Conservation (phyloP, 2,329 filamentous ascomycete species). For the Alternaria conjuncta region DNA sequence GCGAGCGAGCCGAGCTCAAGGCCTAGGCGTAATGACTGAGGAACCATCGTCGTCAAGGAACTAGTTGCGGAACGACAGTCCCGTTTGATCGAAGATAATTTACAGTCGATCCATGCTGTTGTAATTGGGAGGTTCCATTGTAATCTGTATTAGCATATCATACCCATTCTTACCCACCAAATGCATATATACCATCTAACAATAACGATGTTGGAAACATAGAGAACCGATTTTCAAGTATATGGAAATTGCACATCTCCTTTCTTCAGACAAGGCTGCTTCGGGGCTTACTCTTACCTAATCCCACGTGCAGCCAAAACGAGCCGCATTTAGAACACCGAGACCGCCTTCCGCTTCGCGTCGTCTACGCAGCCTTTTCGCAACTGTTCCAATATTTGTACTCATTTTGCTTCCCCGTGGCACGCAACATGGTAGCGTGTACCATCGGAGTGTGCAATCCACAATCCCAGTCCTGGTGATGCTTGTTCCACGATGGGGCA, state of each 20-base stretch:
- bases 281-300: neutral
- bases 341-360: neutral
- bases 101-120: neutral
- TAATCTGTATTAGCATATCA: neutral
- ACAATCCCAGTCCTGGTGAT: too few relatives aligned
- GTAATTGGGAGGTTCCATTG: slow-evolving; percentile 1
- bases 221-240: neutral
- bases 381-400: too few relatives aligned
- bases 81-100: too few relatives aligned
- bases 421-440: neutral
- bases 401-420: too few relatives aligned
- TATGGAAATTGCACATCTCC: neutral
- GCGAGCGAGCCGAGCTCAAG: slow-evolving; percentile 9
- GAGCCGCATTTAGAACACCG: neutral
- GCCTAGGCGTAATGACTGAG: slow-evolving; percentile 17
- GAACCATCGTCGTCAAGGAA: neutral
- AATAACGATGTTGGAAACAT: neutral
- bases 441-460: neutral
- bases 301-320: neutral
- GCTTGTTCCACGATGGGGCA: too few relatives aligned
- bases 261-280: neutral
- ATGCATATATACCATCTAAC: neutral
- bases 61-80: too few relatives aligned
- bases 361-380: too few relatives aligned
- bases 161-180: neutral